A percentile compares a stretch with the other conserved stretches of the same genome.
phyloP scores from a whole-genome alignment of 208 protist genomes.

The Spongospora subterranea region DNA sequence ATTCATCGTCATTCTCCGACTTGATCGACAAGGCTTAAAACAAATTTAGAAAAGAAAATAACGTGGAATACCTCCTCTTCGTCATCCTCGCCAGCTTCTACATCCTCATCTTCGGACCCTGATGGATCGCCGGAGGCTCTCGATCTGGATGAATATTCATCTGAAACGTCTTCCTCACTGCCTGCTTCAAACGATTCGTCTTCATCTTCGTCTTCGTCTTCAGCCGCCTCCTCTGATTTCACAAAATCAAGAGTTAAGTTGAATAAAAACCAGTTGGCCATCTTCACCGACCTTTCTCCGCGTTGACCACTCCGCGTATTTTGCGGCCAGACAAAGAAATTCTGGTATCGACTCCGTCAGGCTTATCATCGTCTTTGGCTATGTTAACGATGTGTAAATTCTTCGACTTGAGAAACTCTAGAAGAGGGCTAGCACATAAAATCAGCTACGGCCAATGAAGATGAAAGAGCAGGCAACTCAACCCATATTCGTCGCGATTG shows the following conservation, averaged over 20 bases:
- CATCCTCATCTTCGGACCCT: not conserved
- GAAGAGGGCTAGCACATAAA: not conserved
- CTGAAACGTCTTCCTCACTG: not conserved
- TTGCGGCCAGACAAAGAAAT: not conserved
- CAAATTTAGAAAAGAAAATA: too few relatives aligned
- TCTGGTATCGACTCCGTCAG: not conserved
- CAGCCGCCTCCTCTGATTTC: not conserved
- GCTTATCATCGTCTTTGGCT: not conserved
- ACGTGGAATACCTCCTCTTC: constrained; percentile 39
- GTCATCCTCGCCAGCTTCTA: not conserved
- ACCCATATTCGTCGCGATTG: constrained; percentile 17
- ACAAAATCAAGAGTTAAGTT: not conserved
- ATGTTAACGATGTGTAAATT: constrained; percentile 32
- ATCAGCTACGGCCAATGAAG: not conserved
- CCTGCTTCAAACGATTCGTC: constrained; percentile 8
- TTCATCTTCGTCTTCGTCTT: not conserved
- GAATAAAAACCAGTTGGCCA: too few relatives aligned
- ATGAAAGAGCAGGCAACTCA: not conserved
- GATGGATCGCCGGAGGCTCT: not conserved
- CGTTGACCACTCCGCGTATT: not conserved
- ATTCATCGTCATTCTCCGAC: not conserved
- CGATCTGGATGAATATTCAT: constrained; percentile 42
- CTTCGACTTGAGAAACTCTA: not conserved
- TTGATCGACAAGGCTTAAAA: not conserved
- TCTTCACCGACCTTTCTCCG: not conserved